Evolutionary conservation across 2,329 filamentous ascomycete species (phyloP), one percentile per base, ranked within the genome.

Genomic region (Colletotrichum zoysiae): DNA sequence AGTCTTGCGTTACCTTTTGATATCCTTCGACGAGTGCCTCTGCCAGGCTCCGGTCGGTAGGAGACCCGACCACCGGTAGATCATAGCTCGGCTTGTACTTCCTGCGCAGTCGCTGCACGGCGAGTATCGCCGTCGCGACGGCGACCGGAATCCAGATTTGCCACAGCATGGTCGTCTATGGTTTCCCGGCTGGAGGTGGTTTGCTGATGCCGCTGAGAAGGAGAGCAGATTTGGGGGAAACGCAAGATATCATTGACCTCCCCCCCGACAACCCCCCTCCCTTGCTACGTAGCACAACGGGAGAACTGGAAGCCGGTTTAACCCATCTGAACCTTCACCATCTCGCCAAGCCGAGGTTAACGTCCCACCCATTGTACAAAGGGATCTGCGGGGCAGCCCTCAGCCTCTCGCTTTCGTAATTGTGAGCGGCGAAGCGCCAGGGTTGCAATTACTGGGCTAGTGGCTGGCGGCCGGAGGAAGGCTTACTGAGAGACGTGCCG

Each of bases 41-140:
- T 5, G 58, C 44, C n/a, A 71, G 16, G 6, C 56, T 63, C 16
- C 55, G 65, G 18, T 63, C 65, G 16, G 23, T 30, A 1, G 69
- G 51, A 12, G 65, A 69, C 12, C 69, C 69, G 1, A 71, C 65
- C 11, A 64, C 53, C 1, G 69, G 69, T 20, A 71, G 58, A 20
- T 53, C 46, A 6, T 63, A 63, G 18, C 26, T 51, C 46, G 67
- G 69, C 20, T 48, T 59, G 5, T 63, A 40, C 3, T 46, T 71
- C 58, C 59, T 71, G 50, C 58, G 61, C 23, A 62, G n/a, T 26
- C 65, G 65, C 42, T 55, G 44, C 6, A 46, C 35, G 20, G 51
- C 58, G 16, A 68, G 2, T 1, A 60, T 23, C 5, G 33, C 58
- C 4, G 69, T 56, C 53, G 46, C 58, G 3, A 64, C 1, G 2